Base-by-base conservation (phyloP, 2,329 filamentous ascomycete genomes). In the Sporothrix mexicana region DNA sequence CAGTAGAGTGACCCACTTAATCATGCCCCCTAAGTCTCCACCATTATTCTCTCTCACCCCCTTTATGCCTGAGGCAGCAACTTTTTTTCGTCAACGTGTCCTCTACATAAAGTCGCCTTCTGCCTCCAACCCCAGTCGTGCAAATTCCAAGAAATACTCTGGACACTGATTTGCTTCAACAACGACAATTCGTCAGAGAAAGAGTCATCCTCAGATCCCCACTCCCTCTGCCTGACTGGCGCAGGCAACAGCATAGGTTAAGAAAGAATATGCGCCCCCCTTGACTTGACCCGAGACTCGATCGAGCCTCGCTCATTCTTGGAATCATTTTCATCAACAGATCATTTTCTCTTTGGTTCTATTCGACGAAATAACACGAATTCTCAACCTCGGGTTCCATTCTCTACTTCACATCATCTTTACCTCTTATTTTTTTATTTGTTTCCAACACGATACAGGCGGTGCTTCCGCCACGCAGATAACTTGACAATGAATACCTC, bases 61-160 rank as follows among this genome's bases (percentile, higher is more conserved):
- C 13, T 53, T n/a, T 10, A 6, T 74, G 75, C 75, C 75, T 76
- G 47, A 76, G 75, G 75, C 75, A 62, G 0, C 43, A 71, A 59
- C 5, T 8, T 30, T 23, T 69, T 74, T 73, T 2, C 66, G 74
- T 20, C 74, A 62, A 77, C 74, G 76, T 77, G 76, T 74, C 76
- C 76, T 77, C 76, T 76, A 77, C 75, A 74, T 57, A 77, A 76
- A 57, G 23, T 49, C 30, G 47, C 53, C 57, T 53, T 59, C 57
- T 68, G 55, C 71, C 74, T 66, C 53, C 9, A 23, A 17, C n/a
- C 43, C 8, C 25, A 41, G 13, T 69, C 7, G 49, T 68, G 25
- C 36, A 36, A 61, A 69, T 13, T 12, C 43, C 10, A 25, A 43
- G 15, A 36, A 23, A 41, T 36, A 36, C 30, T 36, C 30, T 36